Percentiles rank a stretch among this genome's conserved stretches.
Evolutionary conservation across 257 asterid genomes (phyloP).

Genomic region (Solanum bulbocastanum): DNA sequence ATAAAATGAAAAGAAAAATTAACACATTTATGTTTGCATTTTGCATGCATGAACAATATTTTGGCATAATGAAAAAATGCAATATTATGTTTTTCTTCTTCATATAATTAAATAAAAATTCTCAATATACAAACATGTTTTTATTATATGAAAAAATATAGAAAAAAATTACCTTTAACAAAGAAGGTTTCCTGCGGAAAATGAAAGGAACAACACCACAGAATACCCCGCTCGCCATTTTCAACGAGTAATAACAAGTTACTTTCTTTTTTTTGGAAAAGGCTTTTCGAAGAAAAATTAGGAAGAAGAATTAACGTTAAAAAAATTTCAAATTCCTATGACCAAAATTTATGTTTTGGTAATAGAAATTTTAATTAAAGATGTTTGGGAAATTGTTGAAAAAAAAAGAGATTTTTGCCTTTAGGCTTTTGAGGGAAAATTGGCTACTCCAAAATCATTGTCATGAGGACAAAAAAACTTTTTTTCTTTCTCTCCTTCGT

Average conservation of each 20-base stretch:
- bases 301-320: not conserved
- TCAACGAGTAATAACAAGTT: not conserved
- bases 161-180: not conserved
- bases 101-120: not conserved
- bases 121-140: not conserved
- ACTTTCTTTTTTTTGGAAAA: not conserved
- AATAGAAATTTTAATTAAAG: not conserved
- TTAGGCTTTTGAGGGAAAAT: not conserved
- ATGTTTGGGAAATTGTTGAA: not conserved
- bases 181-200: conserved; percentile 3
- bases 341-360: not conserved
- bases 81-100: not conserved
- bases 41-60: not conserved
- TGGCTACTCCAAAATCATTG: not conserved
- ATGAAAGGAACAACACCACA: conserved; percentile 4
- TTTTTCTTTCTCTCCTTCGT: conserved; percentile 33
- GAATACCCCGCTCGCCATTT: not conserved
- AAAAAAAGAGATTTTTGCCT: not conserved
- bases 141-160: not conserved
- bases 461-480: conserved; percentile 2
- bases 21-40: not conserved
- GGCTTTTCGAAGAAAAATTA: not conserved
- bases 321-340: not conserved
- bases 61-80: not conserved
- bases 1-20: not conserved